These are phyloP conservation scores for Oryza glaberrima DNA, from an alignment of 176 grass and related monocot species.

Conservation along the genomic window DNA sequence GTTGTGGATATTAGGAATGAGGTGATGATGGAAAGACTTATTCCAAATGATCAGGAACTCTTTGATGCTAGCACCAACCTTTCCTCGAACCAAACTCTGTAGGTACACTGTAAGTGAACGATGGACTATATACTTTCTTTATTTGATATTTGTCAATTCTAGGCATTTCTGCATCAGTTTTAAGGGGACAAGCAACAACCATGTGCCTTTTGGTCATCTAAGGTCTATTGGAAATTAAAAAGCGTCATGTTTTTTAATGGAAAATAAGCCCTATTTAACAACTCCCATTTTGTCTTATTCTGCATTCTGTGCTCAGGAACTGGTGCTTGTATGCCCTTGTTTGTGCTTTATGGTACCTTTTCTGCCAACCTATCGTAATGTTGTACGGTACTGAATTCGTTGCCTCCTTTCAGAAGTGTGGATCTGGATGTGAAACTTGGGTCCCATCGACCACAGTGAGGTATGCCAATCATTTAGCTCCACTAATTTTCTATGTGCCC, in stretches of 20 bases:
- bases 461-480: conserved; percentile 43
- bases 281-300: not conserved
- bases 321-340: not conserved
- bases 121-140: conserved; percentile 3
- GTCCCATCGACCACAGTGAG: conserved; percentile 38
- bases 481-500: conserved; percentile 36
- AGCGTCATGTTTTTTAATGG: not conserved
- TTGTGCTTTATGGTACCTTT: conserved; percentile 23
- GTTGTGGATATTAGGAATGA: not conserved
- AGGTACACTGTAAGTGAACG: not conserved
- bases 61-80: not conserved
- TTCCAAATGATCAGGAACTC: not conserved
- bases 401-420: conserved; percentile 33
- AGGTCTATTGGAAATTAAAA: not conserved
- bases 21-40: not conserved
- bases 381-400: not conserved
- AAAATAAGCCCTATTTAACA: conserved; percentile 18
- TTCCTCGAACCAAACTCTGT: not conserved
- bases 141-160: not conserved
- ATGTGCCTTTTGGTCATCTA: not conserved
- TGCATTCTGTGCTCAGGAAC: conserved; percentile 12
- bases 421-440: conserved; percentile 35
- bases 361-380: conserved; percentile 15
- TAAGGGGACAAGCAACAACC: not conserved
- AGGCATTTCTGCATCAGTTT: conserved; percentile 1